Evolutionary conservation across 129 eudicot species (phyloP).

Genomic region (Flaveria robusta): DNA sequence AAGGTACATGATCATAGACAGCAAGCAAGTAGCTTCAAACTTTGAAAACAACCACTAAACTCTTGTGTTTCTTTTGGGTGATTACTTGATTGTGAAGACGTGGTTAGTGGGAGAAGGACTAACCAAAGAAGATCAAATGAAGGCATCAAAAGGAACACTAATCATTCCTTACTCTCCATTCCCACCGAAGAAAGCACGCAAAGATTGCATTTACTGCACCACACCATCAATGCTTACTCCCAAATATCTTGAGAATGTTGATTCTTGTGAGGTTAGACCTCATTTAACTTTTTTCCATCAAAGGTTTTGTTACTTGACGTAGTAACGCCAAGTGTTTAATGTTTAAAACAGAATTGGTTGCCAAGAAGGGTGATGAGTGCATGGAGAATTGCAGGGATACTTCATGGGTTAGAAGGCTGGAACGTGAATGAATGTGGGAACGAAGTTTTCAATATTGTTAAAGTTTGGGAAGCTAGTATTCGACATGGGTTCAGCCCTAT

Average conservation of each 20-base stretch:
- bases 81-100: constrained; percentile 38
- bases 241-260: constrained; percentile 61
- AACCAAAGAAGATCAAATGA: constrained; percentile 56
- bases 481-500: constrained; percentile 58
- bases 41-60: neutral
- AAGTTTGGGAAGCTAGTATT: constrained; percentile 65
- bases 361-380: constrained; percentile 90
- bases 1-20: constrained; percentile 36
- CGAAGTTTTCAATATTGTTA: constrained; percentile 46
- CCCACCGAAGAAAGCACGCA: constrained; percentile 70
- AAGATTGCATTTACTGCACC: constrained; percentile 70
- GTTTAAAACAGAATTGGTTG: constrained; percentile 63
- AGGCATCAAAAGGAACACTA: constrained; percentile 70
- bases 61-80: neutral
- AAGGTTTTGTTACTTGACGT: neutral
- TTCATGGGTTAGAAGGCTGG: constrained; percentile 75
- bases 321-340: neutral
- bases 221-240: constrained; percentile 86
- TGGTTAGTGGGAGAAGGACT: constrained; percentile 88
- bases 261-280: constrained; percentile 81
- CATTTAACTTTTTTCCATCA: neutral
- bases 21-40: neutral
- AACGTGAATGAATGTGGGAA: constrained; percentile 64
- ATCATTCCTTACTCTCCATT: constrained; percentile 78
- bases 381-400: constrained; percentile 74